These are phyloP conservation scores for Fusarium sp. DNA, from an alignment of 2,329 filamentous ascomycete species.

Conservation along the genomic window DNA sequence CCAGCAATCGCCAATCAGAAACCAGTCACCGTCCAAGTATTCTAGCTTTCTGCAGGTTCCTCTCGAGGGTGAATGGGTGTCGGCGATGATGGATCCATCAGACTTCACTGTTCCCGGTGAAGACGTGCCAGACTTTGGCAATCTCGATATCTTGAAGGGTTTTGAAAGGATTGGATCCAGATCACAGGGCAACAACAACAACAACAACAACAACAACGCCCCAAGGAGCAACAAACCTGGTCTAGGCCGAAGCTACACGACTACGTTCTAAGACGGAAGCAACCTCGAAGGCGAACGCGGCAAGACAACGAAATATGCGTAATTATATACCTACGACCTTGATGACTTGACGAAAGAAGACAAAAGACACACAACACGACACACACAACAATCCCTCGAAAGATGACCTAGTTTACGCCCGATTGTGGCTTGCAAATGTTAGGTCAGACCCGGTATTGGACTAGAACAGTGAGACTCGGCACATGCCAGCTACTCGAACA, in stretches of 20 bases:
- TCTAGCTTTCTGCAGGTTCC: constrained; percentile 50
- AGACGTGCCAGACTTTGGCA: constrained; percentile 66
- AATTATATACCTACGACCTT: constrained; percentile 41
- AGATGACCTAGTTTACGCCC: constrained; percentile 27
- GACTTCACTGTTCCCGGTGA: constrained; percentile 59
- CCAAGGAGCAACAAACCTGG: constrained; percentile 45
- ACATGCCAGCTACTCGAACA: constrained; percentile 28
- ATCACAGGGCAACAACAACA: constrained; percentile 41
- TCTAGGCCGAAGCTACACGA: constrained; percentile 49
- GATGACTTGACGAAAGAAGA: constrained; percentile 46
- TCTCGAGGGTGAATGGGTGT: constrained; percentile 54
- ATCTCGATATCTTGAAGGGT: constrained; percentile 78
- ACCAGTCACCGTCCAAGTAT: constrained; percentile 64
- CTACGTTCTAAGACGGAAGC: constrained; percentile 43
- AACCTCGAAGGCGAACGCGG: constrained; percentile 17
- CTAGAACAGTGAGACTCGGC: constrained; percentile 42
- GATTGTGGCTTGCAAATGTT: constrained; percentile 25
- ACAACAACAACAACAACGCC: constrained; percentile 46
- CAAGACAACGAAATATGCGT: constrained; percentile 38
- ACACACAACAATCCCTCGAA: constrained; percentile 29
- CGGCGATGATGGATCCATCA: constrained; percentile 49
- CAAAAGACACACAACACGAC: constrained; percentile 1
- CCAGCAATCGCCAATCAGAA: constrained; percentile 50
- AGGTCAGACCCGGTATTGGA: constrained; percentile 34
- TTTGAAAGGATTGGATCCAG: constrained; percentile 77